Base-by-base conservation (phyloP, 192 early-diverging fungal genomes). In the Coemansia reversa region DNA sequence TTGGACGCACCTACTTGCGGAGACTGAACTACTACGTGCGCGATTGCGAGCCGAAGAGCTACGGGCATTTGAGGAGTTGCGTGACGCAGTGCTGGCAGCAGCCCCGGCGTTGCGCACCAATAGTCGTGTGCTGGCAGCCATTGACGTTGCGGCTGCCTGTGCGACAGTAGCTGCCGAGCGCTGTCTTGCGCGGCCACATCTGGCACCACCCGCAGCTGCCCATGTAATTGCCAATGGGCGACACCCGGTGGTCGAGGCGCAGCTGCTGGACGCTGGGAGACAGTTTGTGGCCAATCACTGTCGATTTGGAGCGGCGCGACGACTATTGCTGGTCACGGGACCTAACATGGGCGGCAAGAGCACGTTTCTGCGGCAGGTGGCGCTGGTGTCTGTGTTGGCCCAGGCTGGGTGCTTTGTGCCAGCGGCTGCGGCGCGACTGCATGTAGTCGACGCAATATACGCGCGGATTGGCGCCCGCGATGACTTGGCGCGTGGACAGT, bases 311-410 rank as follows among this genome's bases (percentile, higher is more conserved):
- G 42, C 23, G 3, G 29, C 55, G 1, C 48, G 58, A 8, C 72
- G 67, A 0, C 62, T 80, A 74, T 85, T 51, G 88, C 86, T 55
- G 73, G 85, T 95, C 42, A 93, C 91, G 1, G 95, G 95, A 0
- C 91, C 94, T 0, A 97, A 97, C 65, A 94, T 94, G 94, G 88
- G 89, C 30, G 93, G 93, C 29, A 94, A 95, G 72, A 86, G 87
- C 20, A 93, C 93, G 6, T 95, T 91, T 69, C 60, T 97, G 39
- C 83, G 87, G 1, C 93, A 93, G 70, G 85, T 92, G 25, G 94
- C 91, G 1, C 67, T 94, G 16, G 75, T 92, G 8, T 84, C 68
- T 5, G 84, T 95, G 35, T 78, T 97, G 86, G 91, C 92, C 0
- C 94, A 97, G 33, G 83, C 93, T 25, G 94, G 93, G 23, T 79